Percentiles rank a stretch among this genome's conserved stretches.
These are phyloP conservation scores for Aphanomyces stellatus DNA, from an alignment of 352 stramenopile genomes.

Conservation along the genomic window DNA sequence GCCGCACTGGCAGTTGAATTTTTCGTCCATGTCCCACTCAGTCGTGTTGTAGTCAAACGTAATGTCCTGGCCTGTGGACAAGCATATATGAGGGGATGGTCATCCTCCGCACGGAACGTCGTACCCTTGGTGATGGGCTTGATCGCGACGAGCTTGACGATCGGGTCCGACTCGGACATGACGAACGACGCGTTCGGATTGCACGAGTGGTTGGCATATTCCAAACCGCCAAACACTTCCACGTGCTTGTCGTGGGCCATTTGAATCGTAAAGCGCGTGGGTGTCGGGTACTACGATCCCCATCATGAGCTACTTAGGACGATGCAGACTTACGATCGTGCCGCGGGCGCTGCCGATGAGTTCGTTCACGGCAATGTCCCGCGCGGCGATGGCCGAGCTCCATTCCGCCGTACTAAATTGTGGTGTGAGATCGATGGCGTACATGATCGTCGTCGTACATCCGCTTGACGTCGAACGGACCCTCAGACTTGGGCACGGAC, in stretches of 20 bases:
- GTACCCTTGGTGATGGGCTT: constrained; percentile 51
- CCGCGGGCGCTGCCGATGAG: constrained; percentile 63
- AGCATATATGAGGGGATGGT: neutral
- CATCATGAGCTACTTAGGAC: neutral
- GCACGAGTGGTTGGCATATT: constrained; percentile 87
- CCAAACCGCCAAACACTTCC: constrained; percentile 66
- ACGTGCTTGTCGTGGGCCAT: constrained; percentile 71
- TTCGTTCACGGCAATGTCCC: constrained; percentile 49
- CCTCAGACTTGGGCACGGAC: neutral
- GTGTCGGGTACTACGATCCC: constrained; percentile 36
- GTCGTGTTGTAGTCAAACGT: constrained; percentile 75
- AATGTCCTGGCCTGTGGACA: constrained; percentile 15
- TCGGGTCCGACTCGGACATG: constrained; percentile 56
- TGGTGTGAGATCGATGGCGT: neutral
- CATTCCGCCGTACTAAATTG: constrained; percentile 25
- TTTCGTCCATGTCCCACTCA: constrained; percentile 89
- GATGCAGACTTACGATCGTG: constrained; percentile 41
- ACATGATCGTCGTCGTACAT: neutral
- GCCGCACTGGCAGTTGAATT: constrained; percentile 80
- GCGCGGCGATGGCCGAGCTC: constrained; percentile 56
- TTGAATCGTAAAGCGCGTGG: constrained; percentile 79
- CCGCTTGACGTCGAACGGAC: neutral
- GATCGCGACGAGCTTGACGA: constrained; percentile 70
- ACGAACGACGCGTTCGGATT: constrained; percentile 74
- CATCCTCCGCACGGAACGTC: no score